A percentile compares a stretch with the other conserved stretches of the same genome.
These are phyloP conservation scores for Myriosclerotinia scirpicola DNA, from an alignment of 2,329 filamentous ascomycete genomes.

Conservation along the genomic window DNA sequence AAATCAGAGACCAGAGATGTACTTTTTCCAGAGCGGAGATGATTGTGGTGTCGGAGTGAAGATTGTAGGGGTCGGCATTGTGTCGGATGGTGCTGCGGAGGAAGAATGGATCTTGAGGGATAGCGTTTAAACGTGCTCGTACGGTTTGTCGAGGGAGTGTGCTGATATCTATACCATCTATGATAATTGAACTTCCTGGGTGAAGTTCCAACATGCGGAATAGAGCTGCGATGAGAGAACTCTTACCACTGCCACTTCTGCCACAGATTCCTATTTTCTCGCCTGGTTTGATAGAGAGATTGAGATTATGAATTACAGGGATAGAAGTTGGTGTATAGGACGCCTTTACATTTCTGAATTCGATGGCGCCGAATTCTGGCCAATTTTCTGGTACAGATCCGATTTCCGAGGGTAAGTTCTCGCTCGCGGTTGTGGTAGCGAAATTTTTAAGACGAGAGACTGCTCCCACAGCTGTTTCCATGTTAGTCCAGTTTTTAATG, in stretches of 20 bases:
- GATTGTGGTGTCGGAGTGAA: slow-evolving; percentile 45
- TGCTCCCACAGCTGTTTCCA: slow-evolving; percentile 38
- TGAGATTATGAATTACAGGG: slow-evolving; percentile 37
- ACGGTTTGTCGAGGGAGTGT: slow-evolving; percentile 46
- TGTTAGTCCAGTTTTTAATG: slow-evolving; percentile 35
- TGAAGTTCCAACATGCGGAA: slow-evolving; percentile 51
- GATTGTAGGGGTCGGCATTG: slow-evolving; percentile 49
- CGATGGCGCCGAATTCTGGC: slow-evolving; percentile 38
- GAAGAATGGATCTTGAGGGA: slow-evolving; percentile 53
- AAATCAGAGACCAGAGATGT: slow-evolving; percentile 36
- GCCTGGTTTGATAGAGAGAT: slow-evolving; percentile 51
- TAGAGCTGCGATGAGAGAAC: slow-evolving; percentile 48
- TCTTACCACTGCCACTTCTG: slow-evolving; percentile 47
- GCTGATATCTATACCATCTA: slow-evolving; percentile 51
- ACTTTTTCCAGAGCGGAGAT: slow-evolving; percentile 48
- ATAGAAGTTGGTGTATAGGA: slow-evolving; percentile 36
- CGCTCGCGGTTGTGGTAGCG: slow-evolving; percentile 25
- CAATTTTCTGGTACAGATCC: slow-evolving; percentile 30
- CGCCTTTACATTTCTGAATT: slow-evolving; percentile 40
- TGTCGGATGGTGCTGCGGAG: slow-evolving; percentile 49
- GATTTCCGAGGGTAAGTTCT: slow-evolving; percentile 29
- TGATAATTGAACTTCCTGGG: slow-evolving; percentile 43
- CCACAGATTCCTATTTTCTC: slow-evolving; percentile 54
- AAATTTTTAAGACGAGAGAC: slow-evolving; percentile 33
- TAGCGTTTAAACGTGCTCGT: slow-evolving; percentile 45